A percentile compares a stretch with the other conserved stretches of the same genome.
Conservation (phyloP, 768 basidiomycete species). For the Suillus americanus region DNA sequence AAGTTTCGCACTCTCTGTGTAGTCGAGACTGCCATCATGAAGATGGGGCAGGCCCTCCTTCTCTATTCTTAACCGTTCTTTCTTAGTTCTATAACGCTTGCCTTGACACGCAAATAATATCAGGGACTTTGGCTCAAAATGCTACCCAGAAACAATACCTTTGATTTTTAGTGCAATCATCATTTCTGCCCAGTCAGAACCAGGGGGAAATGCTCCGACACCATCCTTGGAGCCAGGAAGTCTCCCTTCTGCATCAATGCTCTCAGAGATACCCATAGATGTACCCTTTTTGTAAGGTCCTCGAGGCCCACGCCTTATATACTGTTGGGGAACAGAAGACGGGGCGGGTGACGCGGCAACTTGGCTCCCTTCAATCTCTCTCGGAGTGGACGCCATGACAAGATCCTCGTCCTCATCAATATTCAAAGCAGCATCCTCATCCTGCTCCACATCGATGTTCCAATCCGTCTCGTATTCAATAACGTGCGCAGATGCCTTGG, state of each 20-base stretch:
- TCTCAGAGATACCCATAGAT: slow-evolving; percentile 40
- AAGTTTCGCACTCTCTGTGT: slow-evolving; percentile 56
- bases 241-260: slow-evolving; percentile 67
- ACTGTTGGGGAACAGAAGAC: slow-evolving; percentile 31
- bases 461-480: slow-evolving; percentile 83
- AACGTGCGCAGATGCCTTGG: slow-evolving; percentile 67
- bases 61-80: slow-evolving; percentile 75
- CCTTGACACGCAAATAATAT: slow-evolving; percentile 37
- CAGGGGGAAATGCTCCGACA: slow-evolving; percentile 67
- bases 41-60: slow-evolving; percentile 69
- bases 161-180: slow-evolving; percentile 77
- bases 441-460: slow-evolving; percentile 78
- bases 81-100: slow-evolving; percentile 79
- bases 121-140: neutral
- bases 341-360: slow-evolving; percentile 48
- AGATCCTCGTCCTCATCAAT: slow-evolving; percentile 35
- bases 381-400: slow-evolving; percentile 35
- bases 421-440: slow-evolving; percentile 41
- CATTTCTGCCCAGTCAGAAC: slow-evolving; percentile 67
- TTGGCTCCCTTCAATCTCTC: slow-evolving; percentile 46
- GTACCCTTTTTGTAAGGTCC: slow-evolving; percentile 55
- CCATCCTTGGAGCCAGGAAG: slow-evolving; percentile 80
- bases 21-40: slow-evolving; percentile 80
- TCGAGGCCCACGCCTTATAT: slow-evolving; percentile 43
- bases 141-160: slow-evolving; percentile 38